Evolutionary conservation across 257 asterid genomes (phyloP).

Genomic region (Nyctanthes arbortristis): DNA sequence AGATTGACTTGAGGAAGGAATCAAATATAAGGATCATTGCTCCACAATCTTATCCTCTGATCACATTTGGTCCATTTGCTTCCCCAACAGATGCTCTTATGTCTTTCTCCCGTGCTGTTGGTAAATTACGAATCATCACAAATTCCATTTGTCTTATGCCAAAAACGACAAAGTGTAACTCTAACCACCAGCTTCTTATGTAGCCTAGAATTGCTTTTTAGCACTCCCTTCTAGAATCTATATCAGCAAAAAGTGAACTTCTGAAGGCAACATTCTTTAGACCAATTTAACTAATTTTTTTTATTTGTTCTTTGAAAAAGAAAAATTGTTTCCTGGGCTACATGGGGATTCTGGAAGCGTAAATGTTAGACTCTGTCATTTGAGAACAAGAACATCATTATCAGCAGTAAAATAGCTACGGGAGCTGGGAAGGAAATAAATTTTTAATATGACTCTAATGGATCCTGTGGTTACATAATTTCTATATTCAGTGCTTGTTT

Average conservation of each 20-base stretch:
- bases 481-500: too few relatives aligned
- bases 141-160: constrained; percentile 7
- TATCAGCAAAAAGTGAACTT: not conserved
- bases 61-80: constrained; percentile 90
- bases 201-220: not conserved
- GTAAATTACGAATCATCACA: constrained; percentile 40
- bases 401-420: not conserved
- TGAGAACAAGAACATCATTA: not conserved
- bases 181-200: not conserved
- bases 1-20: constrained; percentile 85
- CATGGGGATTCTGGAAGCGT: not conserved
- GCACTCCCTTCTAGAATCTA: not conserved
- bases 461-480: not conserved
- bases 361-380: not conserved
- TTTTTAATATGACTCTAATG: not conserved
- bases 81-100: constrained; percentile 83
- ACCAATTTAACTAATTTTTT: not conserved
- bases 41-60: constrained; percentile 63
- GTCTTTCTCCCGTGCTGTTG: constrained; percentile 75
- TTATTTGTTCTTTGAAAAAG: not conserved
- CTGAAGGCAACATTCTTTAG: not conserved
- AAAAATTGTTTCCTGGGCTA: not conserved
- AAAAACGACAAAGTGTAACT: constrained; percentile 3
- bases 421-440: too few relatives aligned
- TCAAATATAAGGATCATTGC: constrained; percentile 61